phyloP scores from a whole-genome alignment of 148 eudicot genomes.

The Pharnaceum exiguum region DNA sequence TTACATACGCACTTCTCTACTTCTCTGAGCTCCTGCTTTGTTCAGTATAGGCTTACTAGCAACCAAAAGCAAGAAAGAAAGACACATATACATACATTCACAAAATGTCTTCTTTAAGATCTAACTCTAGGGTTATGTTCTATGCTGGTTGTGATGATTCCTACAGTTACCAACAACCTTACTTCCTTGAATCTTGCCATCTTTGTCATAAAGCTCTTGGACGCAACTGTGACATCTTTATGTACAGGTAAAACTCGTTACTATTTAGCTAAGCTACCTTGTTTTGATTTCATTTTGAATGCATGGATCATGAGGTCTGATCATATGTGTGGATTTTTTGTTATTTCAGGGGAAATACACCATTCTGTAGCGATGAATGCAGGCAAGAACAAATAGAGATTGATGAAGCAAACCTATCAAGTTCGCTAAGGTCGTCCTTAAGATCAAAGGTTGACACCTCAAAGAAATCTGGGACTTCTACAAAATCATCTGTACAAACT shows the following conservation, averaged over 20 bases:
- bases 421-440: slow-evolving; percentile 46
- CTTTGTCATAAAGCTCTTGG: slow-evolving; percentile 59
- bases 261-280: neutral
- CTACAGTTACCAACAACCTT: slow-evolving; percentile 30
- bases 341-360: slow-evolving; percentile 75
- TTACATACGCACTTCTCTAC: neutral
- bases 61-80: neutral
- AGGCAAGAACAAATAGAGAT: slow-evolving; percentile 77
- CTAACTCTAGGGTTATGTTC: slow-evolving; percentile 22
- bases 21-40: neutral
- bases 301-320: neutral
- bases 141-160: slow-evolving; percentile 43
- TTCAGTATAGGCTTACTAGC: neutral
- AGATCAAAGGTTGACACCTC: slow-evolving; percentile 21
- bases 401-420: slow-evolving; percentile 58
- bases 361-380: slow-evolving; percentile 85
- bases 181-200: slow-evolving; percentile 78
- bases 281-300: neutral
- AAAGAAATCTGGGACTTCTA: slow-evolving; percentile 16
- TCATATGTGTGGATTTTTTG: slow-evolving; percentile 7
- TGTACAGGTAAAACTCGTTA: slow-evolving; percentile 63
- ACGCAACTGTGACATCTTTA: slow-evolving; percentile 66
- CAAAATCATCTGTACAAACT: slow-evolving; percentile 18
- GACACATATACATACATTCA: neutral
- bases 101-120: slow-evolving; percentile 21